Evolutionary conservation across 1,284 basidiomycete genomes (phyloP), one percentile per base, ranked within the genome.

Genomic region (Ustilago shanxiensis): DNA sequence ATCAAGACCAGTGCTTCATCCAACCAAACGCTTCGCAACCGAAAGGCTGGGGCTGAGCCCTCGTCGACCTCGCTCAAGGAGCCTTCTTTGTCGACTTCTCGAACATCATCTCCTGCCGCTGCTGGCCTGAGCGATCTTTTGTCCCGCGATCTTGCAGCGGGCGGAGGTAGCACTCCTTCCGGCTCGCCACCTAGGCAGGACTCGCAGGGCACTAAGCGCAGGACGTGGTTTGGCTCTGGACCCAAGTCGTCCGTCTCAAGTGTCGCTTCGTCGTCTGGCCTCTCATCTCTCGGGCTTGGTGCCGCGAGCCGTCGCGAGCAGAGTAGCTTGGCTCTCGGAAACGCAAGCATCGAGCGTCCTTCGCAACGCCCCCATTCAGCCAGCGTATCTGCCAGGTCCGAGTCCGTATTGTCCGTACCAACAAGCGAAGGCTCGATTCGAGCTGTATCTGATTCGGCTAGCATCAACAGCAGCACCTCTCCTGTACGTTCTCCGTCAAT

Each of bases 251-350:
- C 70, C 22, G 49, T 37, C 3, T 67, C 66, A 37, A 73, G 66
- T 45, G 44, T 60, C 57, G 16, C 41, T 50, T 67, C 68, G 13
- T 58, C 73, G 2, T 68, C 73, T 26, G 73, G 73, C 3, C 65
- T 76, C 18, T 67, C 73, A 2, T 45, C 65, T 8, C 65, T 76
- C 33, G 68, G 68, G 10, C 45, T 76, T 13, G 60, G 64, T 16
- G 56, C 73, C 14, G 63, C 59, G 24, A 56, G 33, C 14, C 63
- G 41, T 44, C 41, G 75, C 13, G 76, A 78, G 50, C 79, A 82
- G 39, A 80, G 80, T 53, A 83, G 81, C 55, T 52, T 83, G 26
- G 81, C 81, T 3, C 75, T 80, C 33, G 81, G 81, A 18, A 81
- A 72, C 37, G 81, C 81, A 31, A 81, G 79, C 59, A 73, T 81